These are phyloP conservation scores for Kwoniella sp. DNA, from an alignment of 768 basidiomycete genomes.

Conservation along the genomic window DNA sequence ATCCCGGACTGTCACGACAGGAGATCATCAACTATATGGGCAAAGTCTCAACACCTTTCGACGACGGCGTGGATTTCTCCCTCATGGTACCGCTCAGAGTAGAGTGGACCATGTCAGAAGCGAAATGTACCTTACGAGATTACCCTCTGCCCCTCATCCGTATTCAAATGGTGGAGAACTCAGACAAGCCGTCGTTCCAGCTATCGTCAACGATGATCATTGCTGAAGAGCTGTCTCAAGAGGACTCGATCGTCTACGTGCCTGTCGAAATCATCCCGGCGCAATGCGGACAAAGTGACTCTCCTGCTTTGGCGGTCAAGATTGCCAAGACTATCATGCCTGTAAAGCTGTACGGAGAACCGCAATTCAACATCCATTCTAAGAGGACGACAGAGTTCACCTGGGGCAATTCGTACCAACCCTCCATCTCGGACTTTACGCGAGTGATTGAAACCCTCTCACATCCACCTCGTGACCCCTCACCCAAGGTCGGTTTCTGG, in stretches of 20 bases:
- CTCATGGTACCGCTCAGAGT: conserved; percentile 82
- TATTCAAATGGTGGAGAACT: conserved; percentile 60
- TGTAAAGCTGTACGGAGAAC: conserved; percentile 85
- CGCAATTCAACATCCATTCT: conserved; percentile 69
- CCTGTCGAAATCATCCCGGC: conserved; percentile 67
- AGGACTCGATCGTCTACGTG: conserved; percentile 71
- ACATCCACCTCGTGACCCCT: conserved; percentile 74
- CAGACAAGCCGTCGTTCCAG: conserved; percentile 60
- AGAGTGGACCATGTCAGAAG: conserved; percentile 66
- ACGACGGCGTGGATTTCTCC: conserved; percentile 70
- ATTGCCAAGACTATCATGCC: conserved; percentile 94
- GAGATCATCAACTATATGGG: conserved; percentile 59
- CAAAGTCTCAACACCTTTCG: conserved; percentile 69
- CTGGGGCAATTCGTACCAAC: conserved; percentile 86
- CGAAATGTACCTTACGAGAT: conserved; percentile 72
- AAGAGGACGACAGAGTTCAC: conserved; percentile 70
- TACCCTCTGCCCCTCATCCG: conserved; percentile 84
- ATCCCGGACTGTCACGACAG: conserved; percentile 65
- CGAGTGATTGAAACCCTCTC: conserved; percentile 78
- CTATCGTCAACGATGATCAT: conserved; percentile 75
- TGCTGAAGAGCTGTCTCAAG: conserved; percentile 79
- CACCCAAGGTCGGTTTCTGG: conserved; percentile 87
- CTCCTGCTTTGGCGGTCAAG: conserved; percentile 62
- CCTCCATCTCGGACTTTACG: conserved; percentile 83
- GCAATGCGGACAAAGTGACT: conserved; percentile 62